Evolutionary conservation across 2,329 filamentous ascomycete species (phyloP), one percentile per base, ranked within the genome.

Genomic region (Pseudogymnoascus verrucosus): DNA sequence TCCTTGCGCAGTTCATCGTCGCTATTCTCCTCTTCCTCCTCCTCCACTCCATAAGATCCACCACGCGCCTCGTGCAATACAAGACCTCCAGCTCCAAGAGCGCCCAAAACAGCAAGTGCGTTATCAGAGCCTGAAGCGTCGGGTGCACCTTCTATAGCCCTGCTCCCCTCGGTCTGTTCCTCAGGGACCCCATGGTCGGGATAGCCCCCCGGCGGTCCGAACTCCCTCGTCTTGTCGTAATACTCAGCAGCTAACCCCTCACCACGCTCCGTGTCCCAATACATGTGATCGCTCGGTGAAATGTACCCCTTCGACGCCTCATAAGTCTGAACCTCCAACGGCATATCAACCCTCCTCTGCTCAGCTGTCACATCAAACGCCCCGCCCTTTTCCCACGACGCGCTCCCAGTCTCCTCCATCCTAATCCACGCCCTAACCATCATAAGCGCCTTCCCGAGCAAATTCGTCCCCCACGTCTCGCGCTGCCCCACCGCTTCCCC

Each of bases 381-480:
- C 31, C 36, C 21, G 5, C 59, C 57, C 44, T 44, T 40, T 19
- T 11, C 16, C 64, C 34, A 65, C 64, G 23, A 74, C 74, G 44
- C 44, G 23, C 44, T 51, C 1, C 44, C 44, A 26, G n/a, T 28
- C 0, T 51, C 44, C 68, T 80, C 77, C 67, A 76, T 72, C 65
- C 77, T 78, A 67, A 89, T 72, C 67, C 77, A 76, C 67, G 73
- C 76, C 66, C 87, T 80, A 26, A 85, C 84, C 62, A 77, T 78
- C 83, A 83, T 84, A 71, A 89, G 72, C 23, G 81, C 84, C 74
- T 82, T 82, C 0, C 87, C 87, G 57, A 90, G 72, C 64, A 89
- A 70, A 74, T 90, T 90, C 74, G 81, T 64, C 0, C 87, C 87
- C 88, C 87, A 90, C 2, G 72, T 67, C 16, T 74, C 71, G 59